Percentiles rank a stretch among this genome's conserved stretches.
These are phyloP conservation scores for Epichloe amarillans DNA, from an alignment of 2,329 filamentous ascomycete genomes.

Conservation along the genomic window DNA sequence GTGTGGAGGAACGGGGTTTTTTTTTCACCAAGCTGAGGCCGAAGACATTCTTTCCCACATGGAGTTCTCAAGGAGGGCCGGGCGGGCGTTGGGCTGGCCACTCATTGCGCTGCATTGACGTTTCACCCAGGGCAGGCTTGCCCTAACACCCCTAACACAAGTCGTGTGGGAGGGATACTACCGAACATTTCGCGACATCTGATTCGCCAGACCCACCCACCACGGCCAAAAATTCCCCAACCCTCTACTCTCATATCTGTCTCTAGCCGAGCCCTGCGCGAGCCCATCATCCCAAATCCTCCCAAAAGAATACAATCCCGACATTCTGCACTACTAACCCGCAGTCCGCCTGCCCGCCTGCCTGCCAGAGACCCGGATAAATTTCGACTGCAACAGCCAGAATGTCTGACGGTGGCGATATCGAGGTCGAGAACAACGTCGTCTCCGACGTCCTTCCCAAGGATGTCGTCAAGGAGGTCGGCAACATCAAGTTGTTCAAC, in stretches of 20 bases:
- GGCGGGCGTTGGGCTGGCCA: constrained; percentile 6
- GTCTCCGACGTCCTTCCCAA: constrained; percentile 78
- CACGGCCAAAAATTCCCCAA: constrained; percentile 21
- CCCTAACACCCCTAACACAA: constrained; percentile 30
- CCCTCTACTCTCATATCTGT: constrained; percentile 14
- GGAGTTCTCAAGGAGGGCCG: background rate
- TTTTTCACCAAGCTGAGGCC: constrained; percentile 13
- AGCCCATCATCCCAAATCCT: constrained; percentile 20
- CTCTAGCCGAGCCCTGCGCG: constrained; percentile 1
- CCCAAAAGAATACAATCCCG: constrained; percentile 25
- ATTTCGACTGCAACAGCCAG: constrained; percentile 33
- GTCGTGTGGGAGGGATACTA: constrained; percentile 16
- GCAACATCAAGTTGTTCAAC: constrained; percentile 93
- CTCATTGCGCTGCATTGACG: background rate
- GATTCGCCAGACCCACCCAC: constrained; percentile 24
- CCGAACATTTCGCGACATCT: constrained; percentile 14
- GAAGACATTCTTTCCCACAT: constrained; percentile 13
- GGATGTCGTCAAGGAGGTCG: constrained; percentile 80
- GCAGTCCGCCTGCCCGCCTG: constrained; percentile 20
- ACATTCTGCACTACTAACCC: constrained; percentile 25
- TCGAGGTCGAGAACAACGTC: constrained; percentile 72
- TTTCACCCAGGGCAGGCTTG: constrained; percentile 25
- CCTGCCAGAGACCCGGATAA: constrained; percentile 21
- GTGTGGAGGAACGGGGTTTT: constrained; percentile 22
- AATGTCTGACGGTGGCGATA: constrained; percentile 92